These are phyloP conservation scores for Reticulascus tulasneorum DNA, from an alignment of 2,329 filamentous ascomycete genomes.

Conservation along the genomic window DNA sequence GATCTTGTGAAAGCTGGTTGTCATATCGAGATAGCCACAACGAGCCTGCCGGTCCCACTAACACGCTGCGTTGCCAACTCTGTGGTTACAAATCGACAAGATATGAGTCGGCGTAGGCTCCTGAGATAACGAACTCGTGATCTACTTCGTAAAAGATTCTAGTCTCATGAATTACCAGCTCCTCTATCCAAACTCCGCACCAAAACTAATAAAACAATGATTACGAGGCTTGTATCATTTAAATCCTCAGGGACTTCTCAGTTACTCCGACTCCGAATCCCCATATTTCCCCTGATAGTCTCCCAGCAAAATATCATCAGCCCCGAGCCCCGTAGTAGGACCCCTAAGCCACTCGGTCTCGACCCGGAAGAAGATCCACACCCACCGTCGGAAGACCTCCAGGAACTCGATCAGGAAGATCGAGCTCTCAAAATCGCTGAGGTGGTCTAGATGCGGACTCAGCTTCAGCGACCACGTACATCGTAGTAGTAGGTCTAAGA, in stretches of 20 bases:
- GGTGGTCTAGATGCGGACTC: constrained; percentile 73
- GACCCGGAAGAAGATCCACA: constrained; percentile 95
- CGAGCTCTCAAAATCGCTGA: constrained; percentile 81
- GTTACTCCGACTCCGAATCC: constrained; percentile 58
- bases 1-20: no score
- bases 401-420: constrained; percentile 85
- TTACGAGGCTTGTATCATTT: no score
- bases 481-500: constrained; percentile 73
- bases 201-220: no score
- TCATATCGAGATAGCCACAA: no score
- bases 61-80: no score
- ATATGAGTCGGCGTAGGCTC: no score
- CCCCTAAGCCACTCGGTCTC: constrained; percentile 86
- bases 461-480: constrained; percentile 92
- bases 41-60: no score
- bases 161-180: neutral
- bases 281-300: constrained; percentile 64
- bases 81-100: no score
- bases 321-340: constrained; percentile 43
- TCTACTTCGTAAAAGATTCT: no score
- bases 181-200: neutral
- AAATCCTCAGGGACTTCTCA: no score
- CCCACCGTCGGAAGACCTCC: constrained; percentile 84
- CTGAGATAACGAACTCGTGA: no score
- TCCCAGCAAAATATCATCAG: constrained; percentile 71